Evolutionary conservation across 2,329 filamentous ascomycete genomes (phyloP).

Genomic region (Pseudogymnoascus sp.): DNA sequence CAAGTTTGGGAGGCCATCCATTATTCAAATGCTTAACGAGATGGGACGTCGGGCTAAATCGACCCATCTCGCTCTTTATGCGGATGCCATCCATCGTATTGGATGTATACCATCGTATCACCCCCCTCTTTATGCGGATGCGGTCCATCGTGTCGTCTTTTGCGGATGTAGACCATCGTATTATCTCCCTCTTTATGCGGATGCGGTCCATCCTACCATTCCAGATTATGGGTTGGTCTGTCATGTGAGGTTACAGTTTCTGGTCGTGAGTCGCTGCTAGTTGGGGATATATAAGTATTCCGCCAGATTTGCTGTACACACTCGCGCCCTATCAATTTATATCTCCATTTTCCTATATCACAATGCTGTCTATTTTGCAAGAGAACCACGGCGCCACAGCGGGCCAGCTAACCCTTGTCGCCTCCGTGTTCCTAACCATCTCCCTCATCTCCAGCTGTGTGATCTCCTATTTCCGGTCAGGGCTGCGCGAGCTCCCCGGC

Average conservation of each 20-base stretch:
- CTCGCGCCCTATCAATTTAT: not conserved
- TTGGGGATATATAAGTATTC: not conserved
- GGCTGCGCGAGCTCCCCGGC: slow-evolving; percentile 16
- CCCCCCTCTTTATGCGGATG: no score
- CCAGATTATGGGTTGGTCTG: not conserved
- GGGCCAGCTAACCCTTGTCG: not conserved
- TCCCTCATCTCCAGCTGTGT: not conserved
- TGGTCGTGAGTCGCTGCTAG: not conserved
- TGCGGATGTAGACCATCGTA: no score
- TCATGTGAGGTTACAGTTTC: not conserved
- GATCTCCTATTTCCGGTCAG: not conserved
- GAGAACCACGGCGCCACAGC: not conserved
- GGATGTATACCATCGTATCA: no score
- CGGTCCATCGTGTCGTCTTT: no score
- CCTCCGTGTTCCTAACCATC: not conserved
- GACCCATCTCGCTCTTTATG: not conserved
- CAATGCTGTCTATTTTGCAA: not conserved
- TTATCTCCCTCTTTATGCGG: no score
- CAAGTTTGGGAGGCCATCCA: not conserved
- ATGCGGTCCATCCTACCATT: not conserved
- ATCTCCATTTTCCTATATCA: not conserved
- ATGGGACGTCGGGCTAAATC: not conserved
- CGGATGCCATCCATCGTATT: no score
- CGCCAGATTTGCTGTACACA: not conserved
- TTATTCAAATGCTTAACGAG: not conserved